Base-by-base conservation (phyloP, 805 yeast genomes). In the Candida jianshihensis region DNA sequence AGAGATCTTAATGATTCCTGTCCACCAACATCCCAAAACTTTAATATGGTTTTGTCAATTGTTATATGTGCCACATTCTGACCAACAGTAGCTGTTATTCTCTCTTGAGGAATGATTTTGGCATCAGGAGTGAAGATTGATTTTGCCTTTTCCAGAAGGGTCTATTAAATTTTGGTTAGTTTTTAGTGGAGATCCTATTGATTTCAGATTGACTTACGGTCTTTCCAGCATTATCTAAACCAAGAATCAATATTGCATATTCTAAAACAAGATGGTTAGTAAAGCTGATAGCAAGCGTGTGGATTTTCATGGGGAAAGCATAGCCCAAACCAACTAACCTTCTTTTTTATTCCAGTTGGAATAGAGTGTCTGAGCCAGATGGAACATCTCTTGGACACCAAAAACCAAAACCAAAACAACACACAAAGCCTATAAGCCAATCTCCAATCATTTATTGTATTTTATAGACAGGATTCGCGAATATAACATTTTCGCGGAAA, bases 1-100 rank as follows among this genome's bases (percentile, higher is more conserved):
- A 92, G 69, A 20, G 75, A 64, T 33, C 97, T 68, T 32, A 90
- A 65, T n/a, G 82, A 68, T 53, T 79, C 81, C 59, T 90, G 98
- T 11, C 98, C 98, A 10, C 97, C 97, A 28, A 90, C 78, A 57
- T 90, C 98, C 97, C 97, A 90, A 51, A 92, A 75, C 53, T 88
- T 89, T 38, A 92, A 64, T 35, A 50, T 44, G 20, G 53, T 51
- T 12, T 52, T 51, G 38, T 68, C 65, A 41, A 67, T 46, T 42
- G 56, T 39, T 52, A 75, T 47, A 33, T 60, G 53, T 39, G 65
- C 60, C 47, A 67, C 84, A 55, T 92, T 92, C 56, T 92, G 98
- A 4, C 98, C 98, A 31, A 90, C 94, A 0, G 98, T 90, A 2
- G 98, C 97, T 20, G 83, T 66, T 14, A 88, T 87, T 40, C 86